Conservation (phyloP, 495 filamentous ascomycete species). For the Aspergillus baeticus region DNA sequence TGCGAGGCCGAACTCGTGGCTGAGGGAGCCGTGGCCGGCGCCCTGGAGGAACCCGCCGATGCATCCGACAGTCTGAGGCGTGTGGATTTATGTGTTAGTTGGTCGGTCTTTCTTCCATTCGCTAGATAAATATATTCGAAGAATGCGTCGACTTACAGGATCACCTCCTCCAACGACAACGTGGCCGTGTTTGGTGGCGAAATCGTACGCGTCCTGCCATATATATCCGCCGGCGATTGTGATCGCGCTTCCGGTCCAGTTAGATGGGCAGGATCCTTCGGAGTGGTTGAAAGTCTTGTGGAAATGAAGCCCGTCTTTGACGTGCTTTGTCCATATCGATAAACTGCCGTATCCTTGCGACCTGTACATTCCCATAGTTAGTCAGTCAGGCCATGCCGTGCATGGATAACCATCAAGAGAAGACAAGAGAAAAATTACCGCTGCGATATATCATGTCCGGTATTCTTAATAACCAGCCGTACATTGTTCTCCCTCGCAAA, state of each 20-base stretch:
- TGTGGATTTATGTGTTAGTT: no score
- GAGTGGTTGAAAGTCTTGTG: slow-evolving; percentile 25
- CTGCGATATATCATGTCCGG: slow-evolving; percentile 48
- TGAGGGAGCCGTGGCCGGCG: slow-evolving; percentile 33
- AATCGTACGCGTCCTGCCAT: slow-evolving; percentile 34
- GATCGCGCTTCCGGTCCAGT: slow-evolving; percentile 34
- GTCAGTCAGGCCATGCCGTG: no score
- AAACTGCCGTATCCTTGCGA: slow-evolving; percentile 36
- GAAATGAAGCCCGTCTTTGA: slow-evolving; percentile 28
- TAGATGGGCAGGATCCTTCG: slow-evolving; percentile 12
- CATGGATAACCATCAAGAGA: no score
- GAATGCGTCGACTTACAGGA: slow-evolving; percentile 31
- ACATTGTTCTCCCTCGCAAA: slow-evolving; percentile 55
- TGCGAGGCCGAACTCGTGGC: slow-evolving; percentile 31
- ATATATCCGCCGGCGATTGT: slow-evolving; percentile 36
- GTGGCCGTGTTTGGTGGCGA: slow-evolving; percentile 23
- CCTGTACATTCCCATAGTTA: slow-evolving; percentile 28
- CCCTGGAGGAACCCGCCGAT: slow-evolving; percentile 40
- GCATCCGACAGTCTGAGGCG: slow-evolving; percentile 37
- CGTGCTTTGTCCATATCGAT: slow-evolving; percentile 38
- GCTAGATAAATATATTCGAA: no score
- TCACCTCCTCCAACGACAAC: slow-evolving; percentile 38
- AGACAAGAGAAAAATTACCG: slow-evolving; percentile 31
- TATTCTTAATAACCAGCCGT: slow-evolving; percentile 59
- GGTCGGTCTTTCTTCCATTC: no score